Base-by-base conservation (phyloP, 345 rosid genomes). In the Turnera subulata region DNA sequence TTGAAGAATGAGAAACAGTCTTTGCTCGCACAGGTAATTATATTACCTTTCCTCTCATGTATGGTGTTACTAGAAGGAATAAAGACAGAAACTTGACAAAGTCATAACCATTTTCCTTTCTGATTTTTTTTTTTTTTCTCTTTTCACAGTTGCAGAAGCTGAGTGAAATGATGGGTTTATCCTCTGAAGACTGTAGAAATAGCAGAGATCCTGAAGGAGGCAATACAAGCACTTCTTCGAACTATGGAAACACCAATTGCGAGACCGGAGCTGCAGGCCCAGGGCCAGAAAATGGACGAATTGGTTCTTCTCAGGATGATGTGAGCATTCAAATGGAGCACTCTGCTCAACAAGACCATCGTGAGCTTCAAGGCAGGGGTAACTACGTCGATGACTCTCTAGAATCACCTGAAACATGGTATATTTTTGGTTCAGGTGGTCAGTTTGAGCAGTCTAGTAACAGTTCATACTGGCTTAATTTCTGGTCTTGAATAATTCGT, bases 1-100 rank as follows among this genome's bases (percentile, higher is more conserved):
- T 57, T 80, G 56, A 78, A 74, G 82, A 78, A 79, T 59, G 94
- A 89, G 56, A 82, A 73, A 47, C 89, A 81, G 42, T 59, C 79
- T 52, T 65, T 89, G 58, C 50, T 76, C 29, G 21, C 59, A n/a
- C 84, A 86, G 91, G 95, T 89, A 77, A 4, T 46, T 40, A n/a
- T n/a, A n/a, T n/a, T n/a, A 23, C 4, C 5, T 26, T 46, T 14
- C 22, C 17, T 12, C 19, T n/a, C n/a, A n/a, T n/a, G n/a, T n/a
- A n/a, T n/a, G n/a, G n/a, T 6, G 42, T 5, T 9, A 21, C 15
- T 60, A 21, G 9, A 29, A 6, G 24, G 9, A 3, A 29, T 8
- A 29, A 29, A 47, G 16, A 11, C 0, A 2, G 5, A 22, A 1
- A 18, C 19, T 29, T 56, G 13, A 15, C 8, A 49, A 6, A 42